Conservation (phyloP, 768 basidiomycete genomes). For the Guyanaporus albipodus region DNA sequence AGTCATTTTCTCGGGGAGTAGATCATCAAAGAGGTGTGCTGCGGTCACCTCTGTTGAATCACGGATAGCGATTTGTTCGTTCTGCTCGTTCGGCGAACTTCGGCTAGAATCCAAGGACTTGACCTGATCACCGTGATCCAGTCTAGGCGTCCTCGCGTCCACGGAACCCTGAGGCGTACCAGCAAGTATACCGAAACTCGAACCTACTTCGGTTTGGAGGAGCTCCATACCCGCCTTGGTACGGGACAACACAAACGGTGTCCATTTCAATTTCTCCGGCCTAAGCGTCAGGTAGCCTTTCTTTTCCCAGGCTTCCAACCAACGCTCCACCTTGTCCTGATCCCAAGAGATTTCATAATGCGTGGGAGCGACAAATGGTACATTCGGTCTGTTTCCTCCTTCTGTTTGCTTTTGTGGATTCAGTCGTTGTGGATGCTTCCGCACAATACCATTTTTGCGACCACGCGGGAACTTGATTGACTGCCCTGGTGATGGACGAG, state of each 20-base stretch:
- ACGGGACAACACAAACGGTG: constrained; percentile 76
- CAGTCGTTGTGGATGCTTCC: constrained; percentile 57
- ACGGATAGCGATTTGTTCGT: constrained; percentile 7
- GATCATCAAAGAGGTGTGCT: constrained; percentile 32
- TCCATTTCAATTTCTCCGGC: constrained; percentile 91
- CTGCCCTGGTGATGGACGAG: constrained; percentile 71
- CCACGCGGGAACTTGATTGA: constrained; percentile 72
- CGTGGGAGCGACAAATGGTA: constrained; percentile 58
- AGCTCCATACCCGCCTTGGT: constrained; percentile 30
- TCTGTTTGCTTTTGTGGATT: constrained; percentile 43
- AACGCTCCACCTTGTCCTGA: constrained; percentile 56
- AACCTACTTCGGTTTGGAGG: constrained; percentile 18
- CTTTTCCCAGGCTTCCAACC: constrained; percentile 63
- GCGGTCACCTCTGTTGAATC: constrained; percentile 18
- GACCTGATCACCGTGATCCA: constrained; percentile 15
- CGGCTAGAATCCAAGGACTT: constrained; percentile 15
- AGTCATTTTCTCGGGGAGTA: constrained; percentile 12
- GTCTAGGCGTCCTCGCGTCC: constrained; percentile 24
- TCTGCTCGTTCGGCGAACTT: constrained; percentile 13
- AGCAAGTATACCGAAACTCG: constrained; percentile 12
- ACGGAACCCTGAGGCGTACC: constrained; percentile 14
- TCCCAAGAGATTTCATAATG: constrained; percentile 79
- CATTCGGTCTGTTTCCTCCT: constrained; percentile 38
- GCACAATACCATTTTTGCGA: constrained; percentile 58
- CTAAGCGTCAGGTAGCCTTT: constrained; percentile 76